Evolutionary conservation across 169 alveolate species (phyloP).

Genomic region (Perkinsus chesapeaki): DNA sequence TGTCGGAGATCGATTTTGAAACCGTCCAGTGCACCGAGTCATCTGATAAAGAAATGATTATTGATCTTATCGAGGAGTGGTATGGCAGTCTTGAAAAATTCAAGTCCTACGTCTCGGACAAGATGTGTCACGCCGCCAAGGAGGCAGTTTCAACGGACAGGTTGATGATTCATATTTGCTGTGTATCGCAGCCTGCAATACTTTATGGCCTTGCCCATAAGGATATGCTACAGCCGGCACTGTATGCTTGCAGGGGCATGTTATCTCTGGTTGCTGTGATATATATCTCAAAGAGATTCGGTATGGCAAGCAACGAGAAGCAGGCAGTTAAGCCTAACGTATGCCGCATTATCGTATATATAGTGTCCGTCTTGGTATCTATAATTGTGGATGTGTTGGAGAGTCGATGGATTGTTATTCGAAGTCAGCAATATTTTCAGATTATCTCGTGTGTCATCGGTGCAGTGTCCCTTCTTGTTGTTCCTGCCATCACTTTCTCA

Average conservation of each 20-base stretch:
- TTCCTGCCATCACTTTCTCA: background rate
- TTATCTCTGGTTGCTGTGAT: background rate
- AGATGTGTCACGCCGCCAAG: background rate
- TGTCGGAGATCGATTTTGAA: background rate
- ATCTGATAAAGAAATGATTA: background rate
- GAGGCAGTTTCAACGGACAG: background rate
- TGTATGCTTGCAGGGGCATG: background rate
- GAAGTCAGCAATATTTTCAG: background rate
- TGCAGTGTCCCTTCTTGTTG: background rate
- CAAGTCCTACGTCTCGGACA: background rate
- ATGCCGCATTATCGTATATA: background rate
- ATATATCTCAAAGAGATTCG: background rate
- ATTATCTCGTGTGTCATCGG: background rate
- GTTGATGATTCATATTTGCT: background rate
- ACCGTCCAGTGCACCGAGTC: background rate
- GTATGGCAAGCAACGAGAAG: no score
- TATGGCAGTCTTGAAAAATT: background rate
- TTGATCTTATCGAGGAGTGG: background rate
- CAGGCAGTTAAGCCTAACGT: background rate
- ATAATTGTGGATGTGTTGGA: background rate
- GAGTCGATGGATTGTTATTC: background rate
- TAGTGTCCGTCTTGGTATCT: background rate
- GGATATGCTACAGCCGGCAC: background rate
- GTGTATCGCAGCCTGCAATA: background rate
- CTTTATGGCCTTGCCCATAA: background rate